Percentiles rank a stretch among this genome's conserved stretches.
Evolutionary conservation across 129 eudicot species (phyloP).

Genomic region (Escallonia rubra): DNA sequence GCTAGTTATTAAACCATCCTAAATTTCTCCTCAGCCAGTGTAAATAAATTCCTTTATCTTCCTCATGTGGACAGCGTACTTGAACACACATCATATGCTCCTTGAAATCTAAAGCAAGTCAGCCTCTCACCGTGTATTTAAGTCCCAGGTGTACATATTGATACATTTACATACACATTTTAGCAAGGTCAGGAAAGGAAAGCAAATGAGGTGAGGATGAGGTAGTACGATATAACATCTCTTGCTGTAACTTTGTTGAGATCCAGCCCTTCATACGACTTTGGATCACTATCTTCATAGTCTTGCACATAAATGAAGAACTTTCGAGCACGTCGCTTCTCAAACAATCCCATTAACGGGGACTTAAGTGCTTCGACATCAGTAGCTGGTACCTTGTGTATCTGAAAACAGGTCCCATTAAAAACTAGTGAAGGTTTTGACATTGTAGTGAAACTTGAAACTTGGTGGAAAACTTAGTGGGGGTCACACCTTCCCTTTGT

Average conservation of each 20-base stretch:
- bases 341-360: slow-evolving; percentile 36
- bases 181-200: neutral
- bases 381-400: slow-evolving; percentile 34
- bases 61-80: too few species aligned
- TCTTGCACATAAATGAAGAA: slow-evolving; percentile 89
- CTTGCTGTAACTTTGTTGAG: slow-evolving; percentile 70
- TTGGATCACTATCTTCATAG: slow-evolving; percentile 75
- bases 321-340: slow-evolving; percentile 92
- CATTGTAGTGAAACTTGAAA: too few species aligned
- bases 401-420: slow-evolving; percentile 17
- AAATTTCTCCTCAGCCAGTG: too few species aligned
- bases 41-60: too few species aligned
- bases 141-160: too few species aligned
- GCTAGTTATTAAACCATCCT: too few species aligned
- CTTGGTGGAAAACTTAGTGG: neutral
- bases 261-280: slow-evolving; percentile 94
- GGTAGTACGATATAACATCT: slow-evolving; percentile 83
- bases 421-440: too few species aligned
- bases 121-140: too few species aligned
- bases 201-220: slow-evolving; percentile 1
- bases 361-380: slow-evolving; percentile 36
- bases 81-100: too few species aligned
- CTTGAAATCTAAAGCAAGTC: too few species aligned
- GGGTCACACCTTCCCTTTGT: slow-evolving; percentile 70
- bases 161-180: neutral